Percentiles rank a stretch among this genome's conserved stretches.
phyloP scores from a whole-genome alignment of 1,284 basidiomycete genomes.

The Ustilago esculenta region DNA sequence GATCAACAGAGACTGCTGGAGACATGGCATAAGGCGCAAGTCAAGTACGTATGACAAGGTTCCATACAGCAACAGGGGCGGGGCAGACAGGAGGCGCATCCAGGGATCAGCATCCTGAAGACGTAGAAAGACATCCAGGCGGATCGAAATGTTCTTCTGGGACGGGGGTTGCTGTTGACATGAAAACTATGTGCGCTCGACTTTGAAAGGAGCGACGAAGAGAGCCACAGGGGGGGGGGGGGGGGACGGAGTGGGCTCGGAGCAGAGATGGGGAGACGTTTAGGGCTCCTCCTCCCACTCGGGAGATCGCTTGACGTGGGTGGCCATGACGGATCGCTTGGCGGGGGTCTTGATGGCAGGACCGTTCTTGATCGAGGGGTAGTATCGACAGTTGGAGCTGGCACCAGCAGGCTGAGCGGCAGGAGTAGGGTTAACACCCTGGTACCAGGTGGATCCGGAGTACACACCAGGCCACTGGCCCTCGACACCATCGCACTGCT shows the following conservation, averaged over 20 bases:
- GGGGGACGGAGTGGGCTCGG: too few relatives aligned
- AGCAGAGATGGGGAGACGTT: constrained; percentile 2
- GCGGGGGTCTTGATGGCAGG: constrained; percentile 49
- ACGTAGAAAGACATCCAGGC: constrained; percentile 12
- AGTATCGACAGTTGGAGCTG: constrained; percentile 55
- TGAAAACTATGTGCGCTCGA: constrained; percentile 30
- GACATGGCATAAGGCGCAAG: constrained; percentile 10
- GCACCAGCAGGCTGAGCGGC: constrained; percentile 42
- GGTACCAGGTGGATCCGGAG: constrained; percentile 57
- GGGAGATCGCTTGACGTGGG: constrained; percentile 47
- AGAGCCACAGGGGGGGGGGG: too few relatives aligned
- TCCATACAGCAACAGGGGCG: constrained; percentile 6
- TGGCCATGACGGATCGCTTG: constrained; percentile 50
- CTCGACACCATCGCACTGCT: constrained; percentile 58
- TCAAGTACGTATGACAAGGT: not conserved
- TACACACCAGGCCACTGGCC: constrained; percentile 63
- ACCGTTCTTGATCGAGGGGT: constrained; percentile 53
- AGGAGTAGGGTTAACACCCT: constrained; percentile 53
- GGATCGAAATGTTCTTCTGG: constrained; percentile 17
- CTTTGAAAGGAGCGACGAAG: constrained; percentile 39
- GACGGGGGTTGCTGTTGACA: constrained; percentile 17
- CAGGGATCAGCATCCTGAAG: constrained; percentile 29
- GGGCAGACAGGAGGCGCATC: constrained; percentile 1
- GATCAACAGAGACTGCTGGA: constrained; percentile 12
- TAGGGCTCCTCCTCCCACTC: constrained; percentile 48